Evolutionary conservation across 1,284 basidiomycete genomes (phyloP).

Genomic region (Thelephora terrestris): DNA sequence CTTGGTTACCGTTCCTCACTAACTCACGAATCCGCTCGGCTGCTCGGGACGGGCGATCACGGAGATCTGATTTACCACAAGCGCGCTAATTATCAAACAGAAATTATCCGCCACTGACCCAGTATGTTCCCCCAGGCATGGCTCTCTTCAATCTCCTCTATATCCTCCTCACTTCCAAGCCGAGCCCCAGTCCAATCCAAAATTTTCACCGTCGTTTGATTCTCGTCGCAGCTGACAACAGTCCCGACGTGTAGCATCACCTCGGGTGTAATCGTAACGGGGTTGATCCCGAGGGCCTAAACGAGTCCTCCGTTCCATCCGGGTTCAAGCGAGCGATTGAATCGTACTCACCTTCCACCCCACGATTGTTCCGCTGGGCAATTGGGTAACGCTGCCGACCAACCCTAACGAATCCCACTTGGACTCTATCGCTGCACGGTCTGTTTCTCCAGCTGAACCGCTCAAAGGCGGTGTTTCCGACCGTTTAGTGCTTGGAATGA

Average conservation of each 20-base stretch:
- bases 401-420: constrained; percentile 28
- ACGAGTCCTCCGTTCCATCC: not conserved
- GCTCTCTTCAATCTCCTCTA: constrained; percentile 9
- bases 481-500: constrained; percentile 16
- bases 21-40: too few relatives aligned
- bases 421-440: constrained; percentile 31
- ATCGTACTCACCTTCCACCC: constrained; percentile 41
- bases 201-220: constrained; percentile 20
- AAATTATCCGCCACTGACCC: not conserved
- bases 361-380: constrained; percentile 28
- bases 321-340: not conserved
- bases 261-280: constrained; percentile 42
- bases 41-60: too few relatives aligned
- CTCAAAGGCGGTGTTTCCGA: not conserved
- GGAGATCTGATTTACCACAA: too few relatives aligned
- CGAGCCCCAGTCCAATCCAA: constrained; percentile 15
- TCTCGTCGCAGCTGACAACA: constrained; percentile 20
- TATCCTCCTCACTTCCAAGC: constrained; percentile 6
- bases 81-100: too few relatives aligned
- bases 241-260: constrained; percentile 33
- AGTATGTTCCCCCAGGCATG: constrained; percentile 6
- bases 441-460: constrained; percentile 13
- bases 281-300: constrained; percentile 44
- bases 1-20: too few relatives aligned
- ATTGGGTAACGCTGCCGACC: constrained; percentile 22